Percentiles rank a stretch among this genome's conserved stretches.
phyloP scores from a whole-genome alignment of 2,329 filamentous ascomycete genomes.

The Cadophora malorum region DNA sequence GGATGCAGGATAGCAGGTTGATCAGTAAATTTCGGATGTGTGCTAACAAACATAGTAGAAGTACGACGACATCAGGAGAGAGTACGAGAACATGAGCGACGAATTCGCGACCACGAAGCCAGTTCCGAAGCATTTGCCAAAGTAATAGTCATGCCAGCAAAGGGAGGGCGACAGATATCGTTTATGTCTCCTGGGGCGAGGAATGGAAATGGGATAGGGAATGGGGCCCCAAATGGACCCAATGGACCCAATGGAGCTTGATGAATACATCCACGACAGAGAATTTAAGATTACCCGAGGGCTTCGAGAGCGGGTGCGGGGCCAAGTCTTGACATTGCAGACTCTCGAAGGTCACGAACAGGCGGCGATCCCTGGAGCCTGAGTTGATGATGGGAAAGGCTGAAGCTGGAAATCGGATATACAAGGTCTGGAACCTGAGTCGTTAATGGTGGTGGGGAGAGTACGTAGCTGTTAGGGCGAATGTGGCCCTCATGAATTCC shows the following conservation, averaged over 20 bases:
- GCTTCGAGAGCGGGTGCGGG: neutral
- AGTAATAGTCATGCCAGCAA: conserved; percentile 44
- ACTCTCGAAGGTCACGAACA: neutral
- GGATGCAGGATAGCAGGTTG: neutral
- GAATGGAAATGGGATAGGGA: conserved; percentile 19
- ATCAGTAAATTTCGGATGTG: neutral
- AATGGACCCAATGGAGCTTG: conserved; percentile 22
- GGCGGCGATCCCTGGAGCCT: neutral
- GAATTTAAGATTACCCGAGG: neutral
- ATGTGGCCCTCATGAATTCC: too few relatives aligned
- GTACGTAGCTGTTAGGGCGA: neutral
- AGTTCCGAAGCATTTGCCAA: conserved; percentile 44
- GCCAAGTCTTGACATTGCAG: neutral
- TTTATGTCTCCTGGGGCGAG: conserved; percentile 32
- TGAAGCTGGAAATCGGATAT: neutral
- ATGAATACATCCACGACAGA: neutral
- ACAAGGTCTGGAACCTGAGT: conserved; percentile 15
- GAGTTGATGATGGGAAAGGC: neutral
- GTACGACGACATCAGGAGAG: conserved; percentile 41
- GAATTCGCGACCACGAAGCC: conserved; percentile 41
- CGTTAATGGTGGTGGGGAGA: neutral
- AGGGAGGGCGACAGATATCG: conserved; percentile 38
- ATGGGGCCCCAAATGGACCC: conserved; percentile 8
- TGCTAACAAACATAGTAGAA: conserved; percentile 32
- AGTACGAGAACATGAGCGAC: conserved; percentile 35